Conservation (phyloP, 208 protist genomes). For the Vickermania spadyakhi region DNA sequence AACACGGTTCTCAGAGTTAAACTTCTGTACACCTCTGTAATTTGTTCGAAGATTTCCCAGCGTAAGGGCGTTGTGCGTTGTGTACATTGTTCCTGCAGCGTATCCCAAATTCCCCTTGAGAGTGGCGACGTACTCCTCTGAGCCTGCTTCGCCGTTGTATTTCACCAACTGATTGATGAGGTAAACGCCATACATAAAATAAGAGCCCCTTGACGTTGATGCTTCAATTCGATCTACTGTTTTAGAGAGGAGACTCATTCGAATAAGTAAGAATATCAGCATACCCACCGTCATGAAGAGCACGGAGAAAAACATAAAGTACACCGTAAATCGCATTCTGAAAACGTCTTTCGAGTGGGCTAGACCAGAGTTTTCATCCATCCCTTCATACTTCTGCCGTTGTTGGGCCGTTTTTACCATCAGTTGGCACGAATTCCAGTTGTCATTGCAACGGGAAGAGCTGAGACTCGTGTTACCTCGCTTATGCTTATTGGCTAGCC, state of each 20-base stretch:
- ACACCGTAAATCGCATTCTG: constrained; percentile 5
- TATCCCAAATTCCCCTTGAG: neutral
- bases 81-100: neutral
- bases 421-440: constrained; percentile 1
- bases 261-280: constrained; percentile 2
- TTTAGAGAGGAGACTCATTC: neutral
- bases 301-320: constrained; percentile 3
- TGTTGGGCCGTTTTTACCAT: neutral
- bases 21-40: neutral
- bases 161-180: neutral
- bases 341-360: neutral
- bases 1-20: constrained; percentile 2
- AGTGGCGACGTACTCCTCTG: neutral
- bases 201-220: neutral
- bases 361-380: neutral
- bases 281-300: neutral
- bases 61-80: neutral
- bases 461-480: neutral
- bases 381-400: neutral
- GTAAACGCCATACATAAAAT: neutral
- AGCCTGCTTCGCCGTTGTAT: neutral
- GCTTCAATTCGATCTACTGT: constrained; percentile 5
- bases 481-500: neutral
- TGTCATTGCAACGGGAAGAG: neutral
- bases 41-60: constrained; percentile 4